Percentiles rank a stretch among this genome's conserved stretches.
phyloP scores from a whole-genome alignment of 2,329 filamentous ascomycete genomes.

The Penicillium sp. region DNA sequence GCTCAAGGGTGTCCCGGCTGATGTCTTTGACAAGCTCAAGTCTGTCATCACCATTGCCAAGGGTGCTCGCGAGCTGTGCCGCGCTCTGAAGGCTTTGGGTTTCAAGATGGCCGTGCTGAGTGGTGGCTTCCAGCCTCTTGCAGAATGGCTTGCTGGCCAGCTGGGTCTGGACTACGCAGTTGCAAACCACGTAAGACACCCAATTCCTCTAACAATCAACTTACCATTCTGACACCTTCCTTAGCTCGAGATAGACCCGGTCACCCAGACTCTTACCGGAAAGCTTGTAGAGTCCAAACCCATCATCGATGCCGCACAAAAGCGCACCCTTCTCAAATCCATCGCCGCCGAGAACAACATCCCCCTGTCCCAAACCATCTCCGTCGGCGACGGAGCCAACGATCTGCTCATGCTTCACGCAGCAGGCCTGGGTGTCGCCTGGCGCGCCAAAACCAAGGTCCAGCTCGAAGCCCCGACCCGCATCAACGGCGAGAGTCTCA shows the following conservation, averaged over 20 bases:
- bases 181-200: conserved; percentile 71
- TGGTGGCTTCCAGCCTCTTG: conserved; percentile 88
- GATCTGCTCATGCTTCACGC: conserved; percentile 66
- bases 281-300: conserved; percentile 55
- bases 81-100: conserved; percentile 73
- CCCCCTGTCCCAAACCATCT: conserved; percentile 56
- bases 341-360: conserved; percentile 59
- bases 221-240: not conserved
- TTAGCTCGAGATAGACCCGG: conserved; percentile 52
- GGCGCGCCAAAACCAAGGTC: conserved; percentile 66
- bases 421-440: conserved; percentile 64
- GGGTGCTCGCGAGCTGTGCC: conserved; percentile 75
- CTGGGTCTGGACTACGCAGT: conserved; percentile 84
- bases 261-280: conserved; percentile 56
- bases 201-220: not conserved
- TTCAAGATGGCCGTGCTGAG: conserved; percentile 88
- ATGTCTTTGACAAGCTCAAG: conserved; percentile 77
- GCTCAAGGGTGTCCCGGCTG: conserved; percentile 75
- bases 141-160: conserved; percentile 77
- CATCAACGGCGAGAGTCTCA: conserved; percentile 59
- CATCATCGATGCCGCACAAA: conserved; percentile 63
- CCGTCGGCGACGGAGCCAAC: conserved; percentile 66
- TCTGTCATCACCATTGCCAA: conserved; percentile 76
- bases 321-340: conserved; percentile 56
- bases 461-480: conserved; percentile 62